Percentiles rank a stretch among this genome's conserved stretches.
These are phyloP conservation scores for Chaetomium olivaceum DNA, from an alignment of 2,329 filamentous ascomycete species.

Conservation along the genomic window DNA sequence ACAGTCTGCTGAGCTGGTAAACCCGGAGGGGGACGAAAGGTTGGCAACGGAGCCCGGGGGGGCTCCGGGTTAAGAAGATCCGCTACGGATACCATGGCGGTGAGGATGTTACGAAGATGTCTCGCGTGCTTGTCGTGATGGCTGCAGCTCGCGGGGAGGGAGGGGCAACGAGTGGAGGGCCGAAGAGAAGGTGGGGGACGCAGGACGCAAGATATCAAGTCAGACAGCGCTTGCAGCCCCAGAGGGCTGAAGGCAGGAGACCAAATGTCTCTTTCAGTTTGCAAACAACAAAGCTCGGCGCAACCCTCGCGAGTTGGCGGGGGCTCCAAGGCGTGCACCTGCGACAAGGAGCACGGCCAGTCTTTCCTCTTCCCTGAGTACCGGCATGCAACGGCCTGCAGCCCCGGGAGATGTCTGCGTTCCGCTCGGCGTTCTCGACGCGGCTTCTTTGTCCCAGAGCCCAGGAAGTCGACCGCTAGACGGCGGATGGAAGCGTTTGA, in stretches of 20 bases:
- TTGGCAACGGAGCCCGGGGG: conserved; percentile 41
- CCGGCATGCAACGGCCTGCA: conserved; percentile 44
- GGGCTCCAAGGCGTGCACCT: conserved; percentile 33
- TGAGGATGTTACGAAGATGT: conserved; percentile 36
- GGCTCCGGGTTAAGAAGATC: conserved; percentile 65
- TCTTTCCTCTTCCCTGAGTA: conserved; percentile 42
- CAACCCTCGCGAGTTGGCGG: conserved; percentile 39
- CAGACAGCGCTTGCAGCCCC: conserved; percentile 31
- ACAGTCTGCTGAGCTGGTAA: conserved; percentile 41
- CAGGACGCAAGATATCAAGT: conserved; percentile 31
- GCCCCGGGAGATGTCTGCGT: conserved; percentile 37
- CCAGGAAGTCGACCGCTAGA: conserved; percentile 52
- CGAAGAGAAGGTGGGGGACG: conserved; percentile 31
- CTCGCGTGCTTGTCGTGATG: conserved; percentile 46
- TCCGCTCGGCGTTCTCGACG: conserved; percentile 44
- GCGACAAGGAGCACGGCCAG: conserved; percentile 43
- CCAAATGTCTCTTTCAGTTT: conserved; percentile 40
- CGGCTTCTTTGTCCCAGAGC: conserved; percentile 50
- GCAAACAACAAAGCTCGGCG: conserved; percentile 44
- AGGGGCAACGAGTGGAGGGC: conserved; percentile 29
- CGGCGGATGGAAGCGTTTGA: conserved; percentile 48
- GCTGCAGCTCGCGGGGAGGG: conserved; percentile 36
- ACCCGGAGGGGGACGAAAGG: conserved; percentile 45
- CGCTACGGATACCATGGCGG: conserved; percentile 62
- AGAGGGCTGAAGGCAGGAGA: conserved; percentile 28